These are phyloP conservation scores for Vanilla planifolia DNA, from an alignment of 106 monocot species.

Conservation along the genomic window DNA sequence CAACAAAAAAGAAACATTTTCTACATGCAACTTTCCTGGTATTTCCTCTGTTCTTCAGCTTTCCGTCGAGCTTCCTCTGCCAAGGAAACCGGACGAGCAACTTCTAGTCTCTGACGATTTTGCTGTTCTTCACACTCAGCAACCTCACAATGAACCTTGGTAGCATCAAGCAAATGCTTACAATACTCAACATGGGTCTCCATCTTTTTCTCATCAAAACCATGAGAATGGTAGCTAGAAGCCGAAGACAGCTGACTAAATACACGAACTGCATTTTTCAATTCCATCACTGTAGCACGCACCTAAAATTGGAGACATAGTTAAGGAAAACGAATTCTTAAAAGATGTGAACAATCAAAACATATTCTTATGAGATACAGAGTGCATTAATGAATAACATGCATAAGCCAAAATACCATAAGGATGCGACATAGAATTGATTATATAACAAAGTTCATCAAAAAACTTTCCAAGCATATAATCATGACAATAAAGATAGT, in stretches of 20 bases:
- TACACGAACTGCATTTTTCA: conserved; percentile 91
- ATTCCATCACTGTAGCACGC: conserved; percentile 77
- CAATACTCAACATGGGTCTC: conserved; percentile 92
- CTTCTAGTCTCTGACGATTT: conserved; percentile 82
- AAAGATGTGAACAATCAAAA: not conserved
- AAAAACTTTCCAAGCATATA: no score
- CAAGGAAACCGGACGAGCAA: conserved; percentile 78
- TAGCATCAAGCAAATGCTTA: conserved; percentile 90
- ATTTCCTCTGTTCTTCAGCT: conserved; percentile 93
- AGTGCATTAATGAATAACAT: not conserved
- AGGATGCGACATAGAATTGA: no score
- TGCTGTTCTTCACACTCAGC: conserved; percentile 97
- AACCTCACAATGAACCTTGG: conserved; percentile 91
- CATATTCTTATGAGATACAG: not conserved
- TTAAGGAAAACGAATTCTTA: not conserved
- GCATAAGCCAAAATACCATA: no score
- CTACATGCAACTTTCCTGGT: conserved; percentile 41
- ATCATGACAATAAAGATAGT: no score
- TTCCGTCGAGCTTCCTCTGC: conserved; percentile 93
- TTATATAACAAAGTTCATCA: no score
- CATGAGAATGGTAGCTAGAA: conserved; percentile 66
- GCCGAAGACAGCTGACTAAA: conserved; percentile 82
- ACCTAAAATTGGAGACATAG: conserved; percentile 35
- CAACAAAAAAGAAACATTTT: not conserved
- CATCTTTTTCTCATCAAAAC: conserved; percentile 96